Conservation (phyloP, 1,284 basidiomycete species). For the Austropuccinia psidii region DNA sequence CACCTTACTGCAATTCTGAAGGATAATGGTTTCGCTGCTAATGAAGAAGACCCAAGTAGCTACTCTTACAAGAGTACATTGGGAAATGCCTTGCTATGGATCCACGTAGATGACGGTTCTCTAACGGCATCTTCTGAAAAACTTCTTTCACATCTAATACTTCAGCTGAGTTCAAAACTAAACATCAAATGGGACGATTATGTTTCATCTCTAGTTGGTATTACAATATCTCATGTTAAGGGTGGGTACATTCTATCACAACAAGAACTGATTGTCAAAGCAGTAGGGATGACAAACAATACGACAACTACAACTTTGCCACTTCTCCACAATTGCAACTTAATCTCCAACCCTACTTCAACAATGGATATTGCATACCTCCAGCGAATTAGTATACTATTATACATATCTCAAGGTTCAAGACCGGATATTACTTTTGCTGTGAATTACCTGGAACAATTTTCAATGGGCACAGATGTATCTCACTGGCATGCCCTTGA, state of each 20-base stretch:
- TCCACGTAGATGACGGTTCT: constrained; percentile 7
- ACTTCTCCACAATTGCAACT: background rate
- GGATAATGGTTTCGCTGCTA: background rate
- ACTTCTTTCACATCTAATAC: background rate
- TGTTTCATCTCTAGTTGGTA: background rate
- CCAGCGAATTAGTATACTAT: background rate
- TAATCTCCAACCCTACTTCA: background rate
- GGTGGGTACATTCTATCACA: background rate
- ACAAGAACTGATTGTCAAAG: background rate
- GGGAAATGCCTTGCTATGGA: background rate
- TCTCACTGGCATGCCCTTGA: background rate
- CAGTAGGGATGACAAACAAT: too few relatives aligned
- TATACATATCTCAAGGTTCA: background rate
- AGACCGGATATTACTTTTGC: background rate
- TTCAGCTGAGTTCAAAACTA: background rate
- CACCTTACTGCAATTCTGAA: background rate
- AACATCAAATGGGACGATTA: constrained; percentile 7
- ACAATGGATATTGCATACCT: background rate
- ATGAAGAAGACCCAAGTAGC: background rate
- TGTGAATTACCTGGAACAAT: background rate
- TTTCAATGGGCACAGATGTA: background rate
- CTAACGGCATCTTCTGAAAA: background rate
- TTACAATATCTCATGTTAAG: background rate
- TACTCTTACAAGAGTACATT: background rate
- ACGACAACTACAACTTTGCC: too few relatives aligned